Evolutionary conservation across 352 stramenopile genomes (phyloP).

Genomic region (Pythium aphanidermatum): DNA sequence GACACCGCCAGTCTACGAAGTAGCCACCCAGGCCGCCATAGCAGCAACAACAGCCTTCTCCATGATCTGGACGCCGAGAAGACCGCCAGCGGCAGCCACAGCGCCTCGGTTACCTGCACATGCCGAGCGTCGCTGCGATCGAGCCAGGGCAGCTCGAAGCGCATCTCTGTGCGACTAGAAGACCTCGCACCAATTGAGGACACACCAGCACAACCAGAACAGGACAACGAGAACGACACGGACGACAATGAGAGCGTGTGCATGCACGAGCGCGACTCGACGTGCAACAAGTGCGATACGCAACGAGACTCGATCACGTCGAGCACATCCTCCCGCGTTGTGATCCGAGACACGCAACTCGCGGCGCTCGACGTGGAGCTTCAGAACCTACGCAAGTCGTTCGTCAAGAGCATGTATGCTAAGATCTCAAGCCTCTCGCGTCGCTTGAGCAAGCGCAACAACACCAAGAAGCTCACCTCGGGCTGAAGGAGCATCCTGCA

Average conservation of each 20-base stretch:
- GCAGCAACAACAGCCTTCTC: not conserved
- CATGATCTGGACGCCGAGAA: too few relatives aligned
- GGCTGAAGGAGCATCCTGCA: conserved; percentile 1
- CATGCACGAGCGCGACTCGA: conserved; percentile 22
- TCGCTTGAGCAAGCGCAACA: conserved; percentile 9
- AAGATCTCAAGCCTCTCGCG: conserved; percentile 39
- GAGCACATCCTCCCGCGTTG: conserved; percentile 34
- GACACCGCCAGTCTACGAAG: conserved; percentile 13
- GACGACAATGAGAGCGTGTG: conserved; percentile 37
- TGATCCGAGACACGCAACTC: conserved; percentile 64
- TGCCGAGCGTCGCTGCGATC: conserved; percentile 4
- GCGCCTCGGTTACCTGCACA: conserved; percentile 9
- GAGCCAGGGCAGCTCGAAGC: conserved; percentile 22
- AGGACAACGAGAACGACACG: conserved; percentile 33
- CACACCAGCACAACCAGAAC: conserved; percentile 6
- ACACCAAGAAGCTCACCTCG: conserved; percentile 13
- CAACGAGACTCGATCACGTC: conserved; percentile 17
- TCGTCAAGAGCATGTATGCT: conserved; percentile 53
- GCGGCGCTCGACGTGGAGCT: conserved; percentile 63
- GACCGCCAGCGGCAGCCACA: too few relatives aligned
- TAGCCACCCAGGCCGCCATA: conserved; percentile 5
- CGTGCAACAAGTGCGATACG: conserved; percentile 14
- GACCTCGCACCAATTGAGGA: conserved; percentile 13
- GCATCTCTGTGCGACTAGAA: conserved; percentile 15
- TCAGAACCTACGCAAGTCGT: conserved; percentile 50